A percentile compares a stretch with the other conserved stretches of the same genome.
These are phyloP conservation scores for Penicillium sp. DNA, from an alignment of 2,329 filamentous ascomycete species.

Conservation along the genomic window DNA sequence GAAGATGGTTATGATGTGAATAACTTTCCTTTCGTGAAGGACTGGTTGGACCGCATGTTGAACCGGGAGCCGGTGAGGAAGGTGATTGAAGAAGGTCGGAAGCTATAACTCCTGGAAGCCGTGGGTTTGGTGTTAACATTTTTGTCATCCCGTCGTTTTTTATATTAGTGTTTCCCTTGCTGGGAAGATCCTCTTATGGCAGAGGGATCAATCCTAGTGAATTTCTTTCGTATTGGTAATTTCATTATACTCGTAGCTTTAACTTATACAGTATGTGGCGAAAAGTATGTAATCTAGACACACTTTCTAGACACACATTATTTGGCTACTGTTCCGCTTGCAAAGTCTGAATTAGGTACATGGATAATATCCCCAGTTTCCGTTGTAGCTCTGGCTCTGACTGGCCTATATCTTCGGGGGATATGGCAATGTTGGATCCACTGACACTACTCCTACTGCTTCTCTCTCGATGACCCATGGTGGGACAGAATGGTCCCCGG, in stretches of 20 bases:
- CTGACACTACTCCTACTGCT: too few relatives aligned
- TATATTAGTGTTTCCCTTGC: too few relatives aligned
- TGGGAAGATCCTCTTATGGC: too few relatives aligned
- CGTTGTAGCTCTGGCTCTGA: too few relatives aligned
- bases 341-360: neutral
- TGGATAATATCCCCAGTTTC: neutral
- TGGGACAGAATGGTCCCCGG: too few relatives aligned
- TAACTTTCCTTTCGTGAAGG: slow-evolving; percentile 2
- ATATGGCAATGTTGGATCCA: too few relatives aligned
- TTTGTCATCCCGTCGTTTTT: too few relatives aligned
- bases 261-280: neutral
- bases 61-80: slow-evolving; percentile 9
- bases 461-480: too few relatives aligned
- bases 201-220: too few relatives aligned
- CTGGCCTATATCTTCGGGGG: too few relatives aligned
- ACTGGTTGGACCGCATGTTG: slow-evolving; percentile 17
- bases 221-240: too few relatives aligned
- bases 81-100: neutral
- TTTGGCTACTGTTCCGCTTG: neutral
- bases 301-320: neutral
- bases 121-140: neutral
- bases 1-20: slow-evolving; percentile 8
- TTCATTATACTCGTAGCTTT: too few relatives aligned
- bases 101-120: neutral
- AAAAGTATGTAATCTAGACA: neutral